Evolutionary conservation across 2,329 filamentous ascomycete genomes (phyloP).

Genomic region (Coniochaeta prunicola): DNA sequence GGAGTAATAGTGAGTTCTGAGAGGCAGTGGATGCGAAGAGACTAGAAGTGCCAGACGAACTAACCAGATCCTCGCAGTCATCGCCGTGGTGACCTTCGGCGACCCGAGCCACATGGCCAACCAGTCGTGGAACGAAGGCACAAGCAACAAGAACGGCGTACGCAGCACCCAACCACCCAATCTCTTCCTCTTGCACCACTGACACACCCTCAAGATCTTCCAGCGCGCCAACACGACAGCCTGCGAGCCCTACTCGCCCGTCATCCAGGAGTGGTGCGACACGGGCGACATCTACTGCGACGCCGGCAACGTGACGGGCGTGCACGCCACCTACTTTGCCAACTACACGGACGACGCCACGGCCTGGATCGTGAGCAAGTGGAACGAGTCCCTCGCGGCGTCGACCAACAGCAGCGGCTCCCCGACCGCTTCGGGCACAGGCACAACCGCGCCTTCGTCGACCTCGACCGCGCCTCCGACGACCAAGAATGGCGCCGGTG

Average conservation of each 20-base stretch:
- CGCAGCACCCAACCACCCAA: neutral
- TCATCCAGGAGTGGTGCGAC: constrained; percentile 19
- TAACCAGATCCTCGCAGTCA: constrained; percentile 9
- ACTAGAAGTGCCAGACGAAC: neutral
- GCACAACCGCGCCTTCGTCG: neutral
- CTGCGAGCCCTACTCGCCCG: constrained; percentile 13
- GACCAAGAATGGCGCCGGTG: neutral
- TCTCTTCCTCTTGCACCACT: no score
- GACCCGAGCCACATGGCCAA: constrained; percentile 13
- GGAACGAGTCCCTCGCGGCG: constrained; percentile 5
- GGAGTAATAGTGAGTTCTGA: constrained; percentile 5
- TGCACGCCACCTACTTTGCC: constrained; percentile 17
- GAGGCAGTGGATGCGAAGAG: neutral
- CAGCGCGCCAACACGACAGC: constrained; percentile 11
- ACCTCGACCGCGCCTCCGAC: neutral
- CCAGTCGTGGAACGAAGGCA: constrained; percentile 14
- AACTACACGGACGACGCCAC: constrained; percentile 14
- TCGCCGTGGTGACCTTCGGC: constrained; percentile 15
- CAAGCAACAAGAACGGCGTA: constrained; percentile 14
- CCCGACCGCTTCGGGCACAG: neutral
- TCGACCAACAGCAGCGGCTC: neutral
- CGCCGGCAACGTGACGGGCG: constrained; percentile 8
- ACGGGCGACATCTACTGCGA: constrained; percentile 19
- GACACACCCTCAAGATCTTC: constrained; percentile 12
- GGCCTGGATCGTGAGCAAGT: constrained; percentile 14